Conservation (phyloP, 2,329 filamentous ascomycete genomes). For the Fusarium sp. region DNA sequence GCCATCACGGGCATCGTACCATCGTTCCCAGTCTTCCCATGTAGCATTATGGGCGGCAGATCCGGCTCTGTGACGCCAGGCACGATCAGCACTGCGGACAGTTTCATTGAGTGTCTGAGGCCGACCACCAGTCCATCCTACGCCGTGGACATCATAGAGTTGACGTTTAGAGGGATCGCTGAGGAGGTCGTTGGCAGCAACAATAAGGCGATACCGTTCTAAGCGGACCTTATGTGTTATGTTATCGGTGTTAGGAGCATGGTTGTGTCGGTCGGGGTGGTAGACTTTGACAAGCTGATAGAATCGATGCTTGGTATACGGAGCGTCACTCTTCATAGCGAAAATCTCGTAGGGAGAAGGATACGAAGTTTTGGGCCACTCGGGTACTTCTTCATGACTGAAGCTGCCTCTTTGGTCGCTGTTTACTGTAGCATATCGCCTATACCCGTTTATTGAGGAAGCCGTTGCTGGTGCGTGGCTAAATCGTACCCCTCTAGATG, state of each 20-base stretch:
- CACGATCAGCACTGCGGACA: slow-evolving; percentile 52
- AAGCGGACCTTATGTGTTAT: slow-evolving; percentile 68
- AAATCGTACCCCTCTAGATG: slow-evolving; percentile 24
- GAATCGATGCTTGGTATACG: slow-evolving; percentile 85
- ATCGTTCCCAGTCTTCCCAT: slow-evolving; percentile 97
- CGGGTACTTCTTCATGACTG: slow-evolving; percentile 24
- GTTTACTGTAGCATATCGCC: slow-evolving; percentile 37
- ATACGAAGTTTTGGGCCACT: slow-evolving; percentile 58
- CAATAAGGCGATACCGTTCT: slow-evolving; percentile 90
- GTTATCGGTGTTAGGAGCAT: slow-evolving; percentile 37
- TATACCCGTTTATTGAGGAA: slow-evolving; percentile 8
- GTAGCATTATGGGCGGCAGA: slow-evolving; percentile 78
- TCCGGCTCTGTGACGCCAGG: slow-evolving; percentile 60
- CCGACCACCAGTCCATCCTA: slow-evolving; percentile 77
- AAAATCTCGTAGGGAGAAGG: slow-evolving; percentile 95
- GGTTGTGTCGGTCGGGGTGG: slow-evolving; percentile 78
- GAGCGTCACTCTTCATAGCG: slow-evolving; percentile 62
- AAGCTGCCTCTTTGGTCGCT: slow-evolving; percentile 6
- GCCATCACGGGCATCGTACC: slow-evolving; percentile 67
- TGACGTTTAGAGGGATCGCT: slow-evolving; percentile 80
- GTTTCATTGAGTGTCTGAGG: slow-evolving; percentile 58
- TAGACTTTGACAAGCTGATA: slow-evolving; percentile 95
- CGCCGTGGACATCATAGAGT: slow-evolving; percentile 83
- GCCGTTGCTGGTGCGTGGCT: slow-evolving; percentile 5
- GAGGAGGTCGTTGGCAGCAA: slow-evolving; percentile 88